phyloP scores from a whole-genome alignment of 1,284 basidiomycete species.

The Gomphus sp. region DNA sequence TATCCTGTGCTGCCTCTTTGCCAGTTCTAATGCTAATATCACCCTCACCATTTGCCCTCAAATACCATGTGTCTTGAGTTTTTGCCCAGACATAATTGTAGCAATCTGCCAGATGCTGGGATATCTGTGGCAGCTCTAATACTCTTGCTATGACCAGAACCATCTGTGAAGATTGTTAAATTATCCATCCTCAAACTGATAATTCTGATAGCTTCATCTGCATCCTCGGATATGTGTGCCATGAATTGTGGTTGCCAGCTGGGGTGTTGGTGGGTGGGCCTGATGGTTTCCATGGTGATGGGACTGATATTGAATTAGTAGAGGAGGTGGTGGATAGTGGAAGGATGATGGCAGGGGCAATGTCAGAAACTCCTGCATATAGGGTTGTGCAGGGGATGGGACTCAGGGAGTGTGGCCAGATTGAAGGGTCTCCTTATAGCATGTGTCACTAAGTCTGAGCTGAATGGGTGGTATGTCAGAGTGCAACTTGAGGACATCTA shows the following conservation, averaged over 20 bases:
- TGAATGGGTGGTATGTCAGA: conserved; percentile 9
- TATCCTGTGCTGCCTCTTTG: too few relatives aligned
- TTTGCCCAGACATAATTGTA: not conserved
- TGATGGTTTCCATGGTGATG: conserved; percentile 14
- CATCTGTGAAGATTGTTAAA: conserved; percentile 22
- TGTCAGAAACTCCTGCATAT: conserved; percentile 12
- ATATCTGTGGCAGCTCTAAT: conserved; percentile 22
- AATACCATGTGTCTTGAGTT: conserved; percentile 20
- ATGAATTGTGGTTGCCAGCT: conserved; percentile 2
- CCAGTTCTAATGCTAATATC: conserved; percentile 2
- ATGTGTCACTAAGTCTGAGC: conserved; percentile 18
- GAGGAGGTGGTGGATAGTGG: conserved; percentile 17
- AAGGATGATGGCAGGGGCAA: conserved; percentile 9
- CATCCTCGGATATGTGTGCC: not conserved
- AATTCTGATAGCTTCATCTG: conserved; percentile 2
- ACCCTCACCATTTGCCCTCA: conserved; percentile 23
- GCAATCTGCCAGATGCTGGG: not conserved
- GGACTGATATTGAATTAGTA: conserved; percentile 6
- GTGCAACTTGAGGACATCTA: too few relatives aligned
- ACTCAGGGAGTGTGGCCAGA: conserved; percentile 22
- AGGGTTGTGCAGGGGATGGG: conserved; percentile 23
- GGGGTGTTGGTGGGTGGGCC: not conserved
- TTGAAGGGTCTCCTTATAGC: conserved; percentile 22
- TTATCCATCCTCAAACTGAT: conserved; percentile 13
- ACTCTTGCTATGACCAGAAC: conserved; percentile 19